Evolutionary conservation across 192 early-diverging fungal species (phyloP), one percentile per base, ranked within the genome.

Genomic region (Umbelopsis ramanniana): DNA sequence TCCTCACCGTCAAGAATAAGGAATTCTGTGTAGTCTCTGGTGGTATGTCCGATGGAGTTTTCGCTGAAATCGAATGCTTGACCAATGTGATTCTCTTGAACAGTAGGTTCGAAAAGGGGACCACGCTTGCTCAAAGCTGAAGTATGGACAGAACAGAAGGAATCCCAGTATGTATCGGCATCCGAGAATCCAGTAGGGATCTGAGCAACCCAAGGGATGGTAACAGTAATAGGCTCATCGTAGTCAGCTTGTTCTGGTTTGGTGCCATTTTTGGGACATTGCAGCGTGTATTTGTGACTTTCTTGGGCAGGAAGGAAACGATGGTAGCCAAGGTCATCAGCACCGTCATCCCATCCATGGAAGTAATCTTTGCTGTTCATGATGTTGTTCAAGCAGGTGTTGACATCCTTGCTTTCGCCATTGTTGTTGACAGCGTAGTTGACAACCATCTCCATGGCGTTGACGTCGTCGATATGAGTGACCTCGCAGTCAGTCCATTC

Each of bases 291-390:
- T 9, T 29, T 53, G 45, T 79, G 77, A 14, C 57, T 70, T 35
- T 79, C 77, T 57, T 79, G 72, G 23, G 57, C 77, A 17, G 77
- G 77, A 35, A 79, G 52, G 77, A 79, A 79, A 24, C 77, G 77
- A 71, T 79, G 77, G 46, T 79, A 79, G 2, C 77, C 77, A 60
- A 79, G 73, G 71, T 79, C 77, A 73, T 79, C 77, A 21, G 77
- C 77, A 74, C 77, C 77, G 37, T 79, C 77, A 24, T 79, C 77
- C 77, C 77, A 79, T 5, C 77, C 77, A 22, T 79, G 77, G 77
- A 79, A 79, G 53, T 79, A 79, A 29, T 73, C 74, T 66, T 79
- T 79, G 24, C 73, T 79, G 66, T 79, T 79, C 77, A 79, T 79
- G 38, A 79, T 79, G 17, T 79, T 74, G 66, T 79, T 79, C 60